Base-by-base conservation (phyloP, 2,329 filamentous ascomycete species). In the Pyrenophora teres region DNA sequence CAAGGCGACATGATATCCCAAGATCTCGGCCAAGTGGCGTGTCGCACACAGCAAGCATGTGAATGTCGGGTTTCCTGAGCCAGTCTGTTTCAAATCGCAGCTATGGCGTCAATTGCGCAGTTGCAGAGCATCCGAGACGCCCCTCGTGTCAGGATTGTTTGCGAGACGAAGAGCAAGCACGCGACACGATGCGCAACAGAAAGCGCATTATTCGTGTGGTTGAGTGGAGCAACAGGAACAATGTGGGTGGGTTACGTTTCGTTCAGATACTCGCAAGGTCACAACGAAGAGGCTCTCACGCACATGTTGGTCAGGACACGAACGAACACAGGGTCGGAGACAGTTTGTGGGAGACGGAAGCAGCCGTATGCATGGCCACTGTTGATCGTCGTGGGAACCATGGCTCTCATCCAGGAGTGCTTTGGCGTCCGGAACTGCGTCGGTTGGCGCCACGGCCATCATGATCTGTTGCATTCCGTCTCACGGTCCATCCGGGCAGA, bases 111-210 rank as follows among this genome's bases (percentile, higher is more conserved):
- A 40, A 37, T 38, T 31, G 16, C 36, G 38, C 37, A 12, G 12
- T 19, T 18, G 25, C 31, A 25, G 19, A 39, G 38, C 45, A 46
- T 41, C 38, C 57, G 62, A 65, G 45, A 68, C 64, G 46, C 25
- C 40, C 25, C 16, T 41, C 48, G 64, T 62, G 39, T 65, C 63
- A 68, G 41, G 54, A 27, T 45, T 59, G 63, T 63, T 65, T 60
- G 51, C 56, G 50, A 49, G 40, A 45, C 16, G 46, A 47, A 23
- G 46, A 30, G 38, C 37, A 40, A 36, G 47, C 55, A 49, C 55
- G 40, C 50, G 47, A 59, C 57, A 54, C 35, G 32, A 41, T 38
- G 31, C 35, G 50, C 40, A 40, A 18, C 33, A 46, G 15, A 44
- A 45, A 32, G 37, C 27, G 31, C 23, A 32, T 36, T 32, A 16